These are phyloP conservation scores for Plasmodium yoelii DNA, from an alignment of 169 alveolate genomes.

Conservation along the genomic window DNA sequence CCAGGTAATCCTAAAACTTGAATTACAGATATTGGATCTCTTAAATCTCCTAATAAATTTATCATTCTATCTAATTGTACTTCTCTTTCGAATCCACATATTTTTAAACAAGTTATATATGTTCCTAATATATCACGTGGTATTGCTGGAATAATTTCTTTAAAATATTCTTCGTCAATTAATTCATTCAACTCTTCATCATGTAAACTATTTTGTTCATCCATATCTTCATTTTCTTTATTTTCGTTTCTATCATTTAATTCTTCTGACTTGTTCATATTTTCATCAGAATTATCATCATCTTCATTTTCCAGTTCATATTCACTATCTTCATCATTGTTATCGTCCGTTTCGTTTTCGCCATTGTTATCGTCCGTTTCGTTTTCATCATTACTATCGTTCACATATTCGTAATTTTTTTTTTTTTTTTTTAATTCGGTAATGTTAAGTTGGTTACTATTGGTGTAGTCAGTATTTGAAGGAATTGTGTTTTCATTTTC, in stretches of 20 bases:
- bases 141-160: constrained; percentile 69
- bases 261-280: not conserved
- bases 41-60: constrained; percentile 58
- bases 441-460: constrained; percentile 9
- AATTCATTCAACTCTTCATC: constrained; percentile 72
- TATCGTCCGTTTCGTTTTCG: constrained; percentile 7
- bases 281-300: not conserved
- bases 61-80: constrained; percentile 67
- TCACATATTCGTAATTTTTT: not conserved
- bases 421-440: constrained; percentile 23
- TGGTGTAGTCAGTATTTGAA: not conserved
- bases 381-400: not conserved
- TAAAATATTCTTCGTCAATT: constrained; percentile 56
- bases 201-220: constrained; percentile 3
- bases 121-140: constrained; percentile 63
- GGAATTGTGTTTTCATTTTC: not conserved
- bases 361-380: not conserved
- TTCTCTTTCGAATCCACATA: constrained; percentile 75
- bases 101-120: constrained; percentile 63
- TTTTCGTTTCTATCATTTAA: not conserved
- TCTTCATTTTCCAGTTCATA: not conserved
- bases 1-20: constrained; percentile 74
- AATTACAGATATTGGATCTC: constrained; percentile 73
- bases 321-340: constrained; percentile 6
- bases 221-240: not conserved